phyloP scores from a whole-genome alignment of 805 yeast species.

The Schizosaccharomyces octosporus region DNA sequence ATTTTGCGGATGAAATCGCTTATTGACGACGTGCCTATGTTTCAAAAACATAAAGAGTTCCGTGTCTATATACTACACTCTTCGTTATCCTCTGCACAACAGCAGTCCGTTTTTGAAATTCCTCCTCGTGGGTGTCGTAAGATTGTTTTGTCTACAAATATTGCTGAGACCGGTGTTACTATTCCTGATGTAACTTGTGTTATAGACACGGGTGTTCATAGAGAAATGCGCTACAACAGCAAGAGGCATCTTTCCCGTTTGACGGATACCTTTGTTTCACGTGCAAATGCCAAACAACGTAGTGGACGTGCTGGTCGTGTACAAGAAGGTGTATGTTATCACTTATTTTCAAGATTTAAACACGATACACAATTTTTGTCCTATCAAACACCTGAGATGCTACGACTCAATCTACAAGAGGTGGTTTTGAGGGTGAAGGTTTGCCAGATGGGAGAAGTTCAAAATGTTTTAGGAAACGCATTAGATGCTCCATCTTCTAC shows the following conservation, averaged over 20 bases:
- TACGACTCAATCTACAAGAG: slow-evolving; percentile 8
- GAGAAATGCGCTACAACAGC: slow-evolving; percentile 52
- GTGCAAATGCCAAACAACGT: slow-evolving; percentile 63
- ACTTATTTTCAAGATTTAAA: slow-evolving; percentile 28
- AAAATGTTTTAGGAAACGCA: slow-evolving; percentile 4
- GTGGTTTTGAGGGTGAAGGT: slow-evolving; percentile 6
- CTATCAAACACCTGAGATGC: slow-evolving; percentile 7
- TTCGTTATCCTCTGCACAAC: slow-evolving; percentile 19
- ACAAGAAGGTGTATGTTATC: slow-evolving; percentile 42
- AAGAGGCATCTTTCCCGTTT: slow-evolving; percentile 50
- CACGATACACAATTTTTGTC: background rate
- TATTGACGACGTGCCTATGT: background rate
- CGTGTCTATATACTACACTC: slow-evolving; percentile 8
- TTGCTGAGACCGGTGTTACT: slow-evolving; percentile 74
- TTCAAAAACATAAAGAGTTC: background rate
- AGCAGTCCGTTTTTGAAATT: slow-evolving; percentile 33
- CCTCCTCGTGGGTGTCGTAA: slow-evolving; percentile 28
- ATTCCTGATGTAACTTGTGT: slow-evolving; percentile 60
- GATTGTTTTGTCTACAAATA: slow-evolving; percentile 62
- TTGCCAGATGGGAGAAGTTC: slow-evolving; percentile 4
- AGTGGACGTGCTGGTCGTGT: slow-evolving; percentile 74
- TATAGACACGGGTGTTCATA: slow-evolving; percentile 54
- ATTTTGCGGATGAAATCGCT: slow-evolving; percentile 4
- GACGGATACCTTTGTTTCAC: slow-evolving; percentile 46
- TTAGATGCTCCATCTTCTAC: slow-evolving; percentile 7